Base-by-base conservation (phyloP, 1,284 basidiomycete species). In the Malassezia obtusa region DNA sequence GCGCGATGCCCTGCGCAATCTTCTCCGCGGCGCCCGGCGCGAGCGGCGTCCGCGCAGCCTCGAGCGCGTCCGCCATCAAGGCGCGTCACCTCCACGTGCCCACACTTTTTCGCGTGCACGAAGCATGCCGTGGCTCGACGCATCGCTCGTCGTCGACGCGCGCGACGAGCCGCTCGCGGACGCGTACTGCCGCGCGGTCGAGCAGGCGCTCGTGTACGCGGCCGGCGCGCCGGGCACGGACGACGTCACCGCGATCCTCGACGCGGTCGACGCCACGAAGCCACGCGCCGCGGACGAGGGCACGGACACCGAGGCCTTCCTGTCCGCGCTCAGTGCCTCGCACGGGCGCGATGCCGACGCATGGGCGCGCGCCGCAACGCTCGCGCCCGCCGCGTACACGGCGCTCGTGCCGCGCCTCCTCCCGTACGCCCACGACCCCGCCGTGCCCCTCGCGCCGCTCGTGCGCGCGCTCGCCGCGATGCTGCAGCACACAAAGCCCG, bases 121-220 rank as follows among this genome's bases (percentile, higher is more conserved):
- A 14, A 37, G 22, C n/a, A 49, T 49, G 47, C 25, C 26, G 22
- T 49, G 47, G 47, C 37, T 49, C 37, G 47, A 39, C 3, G 47
- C 47, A 6, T 25, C 40, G 40, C 37, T 36, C n/a, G 35, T 33
- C 19, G 22, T 37, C 28, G 33, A 33, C 1, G 32, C 21, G 4
- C 22, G 17, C 2, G n/a, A 33, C 2, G 8, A 25, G 12, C 5
- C 26, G 14, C 21, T 35, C 12, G n/a, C 46, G 11, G 8, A 24
- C 9, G 46, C 46, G 15, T 33, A 31, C 31, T 32, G 32, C 46
- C 15, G 28, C 8, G 1, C 40, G 15, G 40, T 43, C n/a, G 40
- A 43, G 19, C 17, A 7, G n/a, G 15, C 15, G 14, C 24, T 43
- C 1, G 24, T 24, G 40, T 12, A 30, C 28, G 28, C 28, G 6